Base-by-base conservation (phyloP, 352 stramenopile genomes). In the Peronospora destructor region DNA sequence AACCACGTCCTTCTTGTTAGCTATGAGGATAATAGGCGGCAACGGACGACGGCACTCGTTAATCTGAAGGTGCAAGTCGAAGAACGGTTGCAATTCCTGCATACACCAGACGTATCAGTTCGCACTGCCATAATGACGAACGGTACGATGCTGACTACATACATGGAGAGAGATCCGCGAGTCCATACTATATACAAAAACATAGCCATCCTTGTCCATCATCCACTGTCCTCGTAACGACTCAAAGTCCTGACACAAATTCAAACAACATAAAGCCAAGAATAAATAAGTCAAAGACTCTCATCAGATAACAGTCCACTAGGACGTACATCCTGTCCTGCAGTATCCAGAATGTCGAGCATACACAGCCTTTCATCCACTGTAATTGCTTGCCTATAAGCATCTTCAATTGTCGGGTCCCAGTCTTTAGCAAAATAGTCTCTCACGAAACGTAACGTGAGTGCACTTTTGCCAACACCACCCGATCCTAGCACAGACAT, bases 171-270 rank as follows among this genome's bases (percentile, higher is more conserved):
- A 91, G 59, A 87, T 85, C 33, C 80, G 73, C 52, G 81, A 91
- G 68, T 93, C 79, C 76, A 95, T 91, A 66, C 74, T 88, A 68
- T 93, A 95, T 47, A 95, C 84, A 77, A 95, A 95, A 49, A 94
- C 78, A 59, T 94, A 94, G 56, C 79, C 84, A 66, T 94, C 79
- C 56, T 94, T 94, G 64, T 91, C 84, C 79, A 93, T 92, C 82
- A 95, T 94, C 78, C 84, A 94, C 58, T 92, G 82, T 14, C 76
- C 78, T 45, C 86, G 71, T 25, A 96, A 57, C 47, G 78, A 90
- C 56, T 93, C 84, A 72, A 95, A 96, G 48, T 94, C 85, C 71
- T 84, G 45, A 4, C 41, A 32, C 28, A 32, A 19, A 49, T 16
- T 3, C 28, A 32, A 12, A 11, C 28, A 32, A 4, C 8, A 32